Percentiles rank a stretch among this genome's conserved stretches.
These are phyloP conservation scores for Geotrichum citri-aurantii DNA, from an alignment of 1,139 yeast species.

Conservation along the genomic window DNA sequence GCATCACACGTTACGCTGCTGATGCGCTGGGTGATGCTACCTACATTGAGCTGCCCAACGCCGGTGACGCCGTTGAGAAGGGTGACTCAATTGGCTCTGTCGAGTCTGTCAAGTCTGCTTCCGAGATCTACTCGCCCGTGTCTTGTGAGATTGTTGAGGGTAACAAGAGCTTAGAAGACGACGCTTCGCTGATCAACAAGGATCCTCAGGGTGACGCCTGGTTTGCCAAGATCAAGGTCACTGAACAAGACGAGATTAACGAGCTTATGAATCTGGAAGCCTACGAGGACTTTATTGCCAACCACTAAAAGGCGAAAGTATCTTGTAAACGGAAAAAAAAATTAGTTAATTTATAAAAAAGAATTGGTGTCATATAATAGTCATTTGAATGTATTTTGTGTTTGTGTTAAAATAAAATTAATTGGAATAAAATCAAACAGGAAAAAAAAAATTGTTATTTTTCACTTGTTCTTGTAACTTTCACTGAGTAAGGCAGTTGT, in stretches of 20 bases:
- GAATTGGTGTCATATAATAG: not conserved
- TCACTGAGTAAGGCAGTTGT: not conserved
- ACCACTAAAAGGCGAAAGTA: conserved; percentile 19
- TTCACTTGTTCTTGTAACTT: not conserved
- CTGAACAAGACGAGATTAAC: conserved; percentile 40
- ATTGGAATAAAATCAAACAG: too few species aligned
- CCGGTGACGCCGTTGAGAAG: conserved; percentile 55
- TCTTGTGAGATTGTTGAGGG: conserved; percentile 69
- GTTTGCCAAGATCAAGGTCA: conserved; percentile 71
- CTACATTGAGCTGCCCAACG: conserved; percentile 82
- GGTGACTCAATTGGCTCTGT: conserved; percentile 91
- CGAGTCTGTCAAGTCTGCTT: conserved; percentile 90
- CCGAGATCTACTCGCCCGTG: conserved; percentile 88
- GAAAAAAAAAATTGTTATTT: not conserved
- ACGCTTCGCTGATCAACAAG: conserved; percentile 72
- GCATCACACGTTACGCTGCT: conserved; percentile 92
- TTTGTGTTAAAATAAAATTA: too few species aligned
- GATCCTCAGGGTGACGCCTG: conserved; percentile 95
- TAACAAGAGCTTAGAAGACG: conserved; percentile 58
- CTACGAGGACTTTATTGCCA: conserved; percentile 58
- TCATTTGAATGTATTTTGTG: not conserved
- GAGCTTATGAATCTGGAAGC: conserved; percentile 50
- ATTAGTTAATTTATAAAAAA: conserved; percentile 4
- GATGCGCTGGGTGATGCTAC: conserved; percentile 99
- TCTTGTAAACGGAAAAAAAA: conserved; percentile 2